Conservation (phyloP, 331 rosid genomes). For the Pyrus hybrid region DNA sequence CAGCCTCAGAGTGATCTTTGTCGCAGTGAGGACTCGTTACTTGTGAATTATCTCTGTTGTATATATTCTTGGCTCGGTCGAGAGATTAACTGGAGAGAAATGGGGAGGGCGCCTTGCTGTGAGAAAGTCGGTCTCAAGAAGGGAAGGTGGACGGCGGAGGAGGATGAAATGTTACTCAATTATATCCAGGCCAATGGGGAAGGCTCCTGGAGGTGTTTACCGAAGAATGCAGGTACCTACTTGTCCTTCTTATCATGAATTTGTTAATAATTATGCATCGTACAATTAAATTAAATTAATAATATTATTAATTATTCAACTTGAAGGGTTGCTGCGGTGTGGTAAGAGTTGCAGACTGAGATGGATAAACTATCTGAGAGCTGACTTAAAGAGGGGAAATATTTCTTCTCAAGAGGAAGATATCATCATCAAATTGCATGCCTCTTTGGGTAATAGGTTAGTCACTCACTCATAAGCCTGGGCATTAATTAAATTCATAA, state of each 20-base stretch:
- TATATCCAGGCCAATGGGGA: conserved; percentile 68
- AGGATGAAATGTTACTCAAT: conserved; percentile 48
- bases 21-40: neutral
- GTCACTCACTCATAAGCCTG: neutral
- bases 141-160: conserved; percentile 80
- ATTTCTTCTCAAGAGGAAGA: conserved; percentile 61
- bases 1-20: neutral
- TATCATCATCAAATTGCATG: conserved; percentile 51
- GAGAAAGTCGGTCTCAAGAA: conserved; percentile 73
- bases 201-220: conserved; percentile 88
- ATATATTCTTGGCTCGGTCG: neutral
- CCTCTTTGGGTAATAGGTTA: conserved; percentile 73
- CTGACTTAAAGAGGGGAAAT: conserved; percentile 68
- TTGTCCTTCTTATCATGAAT: neutral
- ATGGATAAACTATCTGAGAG: conserved; percentile 79
- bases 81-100: neutral
- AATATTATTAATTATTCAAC: neutral
- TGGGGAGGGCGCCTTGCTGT: conserved; percentile 95
- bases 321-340: conserved; percentile 69
- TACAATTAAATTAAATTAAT: neutral
- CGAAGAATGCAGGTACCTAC: conserved; percentile 71
- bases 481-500: neutral
- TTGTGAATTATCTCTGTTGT: neutral
- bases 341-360: conserved; percentile 89
- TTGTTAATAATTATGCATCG: neutral